Percentiles rank a stretch among this genome's conserved stretches.
These are phyloP conservation scores for Cyclostephanos tholiformis DNA, from an alignment of 108 stramenopile species.

Conservation along the genomic window DNA sequence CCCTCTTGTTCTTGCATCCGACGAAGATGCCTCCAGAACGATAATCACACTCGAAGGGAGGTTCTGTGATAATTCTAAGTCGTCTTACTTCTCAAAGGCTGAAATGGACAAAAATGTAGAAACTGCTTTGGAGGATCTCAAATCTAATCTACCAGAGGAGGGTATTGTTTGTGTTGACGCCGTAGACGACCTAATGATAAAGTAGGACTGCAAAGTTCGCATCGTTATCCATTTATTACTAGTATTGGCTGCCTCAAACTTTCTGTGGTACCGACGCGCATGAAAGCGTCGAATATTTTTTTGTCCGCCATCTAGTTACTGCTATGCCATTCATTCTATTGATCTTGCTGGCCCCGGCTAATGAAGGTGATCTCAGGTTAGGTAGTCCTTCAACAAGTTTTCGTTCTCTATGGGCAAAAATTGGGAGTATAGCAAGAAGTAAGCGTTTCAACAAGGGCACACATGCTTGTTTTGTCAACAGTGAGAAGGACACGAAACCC, in stretches of 20 bases:
- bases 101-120: slow-evolving; percentile 71
- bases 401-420: background rate
- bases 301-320: background rate
- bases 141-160: slow-evolving; percentile 71
- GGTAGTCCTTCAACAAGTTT: background rate
- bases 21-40: slow-evolving; percentile 79
- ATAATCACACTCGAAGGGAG: slow-evolving; percentile 83
- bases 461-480: background rate
- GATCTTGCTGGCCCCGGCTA: background rate
- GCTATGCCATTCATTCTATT: background rate
- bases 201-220: background rate
- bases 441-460: background rate
- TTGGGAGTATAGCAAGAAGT: no score
- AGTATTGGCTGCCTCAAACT: no score
- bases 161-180: slow-evolving; percentile 77
- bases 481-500: background rate
- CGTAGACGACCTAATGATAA: slow-evolving; percentile 46
- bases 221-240: no score
- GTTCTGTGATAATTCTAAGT: slow-evolving; percentile 31
- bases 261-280: no score
- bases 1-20: slow-evolving; percentile 57
- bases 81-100: slow-evolving; percentile 38
- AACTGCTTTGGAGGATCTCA: slow-evolving; percentile 73
- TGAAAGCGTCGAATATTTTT: no score
- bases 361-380: no score